phyloP scores from a whole-genome alignment of 306 rosid species.

The Rubus parviflorus region DNA sequence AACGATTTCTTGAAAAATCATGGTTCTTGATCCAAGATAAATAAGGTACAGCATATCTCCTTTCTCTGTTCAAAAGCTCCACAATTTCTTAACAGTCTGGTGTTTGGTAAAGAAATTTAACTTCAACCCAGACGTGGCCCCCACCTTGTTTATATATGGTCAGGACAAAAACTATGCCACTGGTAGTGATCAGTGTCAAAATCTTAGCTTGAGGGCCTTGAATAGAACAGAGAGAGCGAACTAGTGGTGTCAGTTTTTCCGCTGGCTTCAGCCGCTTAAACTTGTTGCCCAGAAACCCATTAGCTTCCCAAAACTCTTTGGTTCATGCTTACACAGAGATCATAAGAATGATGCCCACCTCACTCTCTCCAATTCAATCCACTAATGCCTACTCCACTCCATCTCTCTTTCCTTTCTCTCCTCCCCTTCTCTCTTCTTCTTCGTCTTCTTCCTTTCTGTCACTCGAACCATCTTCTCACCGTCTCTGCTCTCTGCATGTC shows the following conservation, averaged over 20 bases:
- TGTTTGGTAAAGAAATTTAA: neutral
- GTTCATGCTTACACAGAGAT: neutral
- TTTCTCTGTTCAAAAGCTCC: neutral
- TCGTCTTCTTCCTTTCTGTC: constrained; percentile 30
- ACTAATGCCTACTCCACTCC: constrained; percentile 34
- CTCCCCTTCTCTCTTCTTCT: constrained; percentile 24
- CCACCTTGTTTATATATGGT: neutral
- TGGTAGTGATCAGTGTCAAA: neutral
- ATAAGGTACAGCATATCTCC: too few relatives aligned
- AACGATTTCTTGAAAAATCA: too few relatives aligned
- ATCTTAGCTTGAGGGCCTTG: neutral
- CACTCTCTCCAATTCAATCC: constrained; percentile 46
- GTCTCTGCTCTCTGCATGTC: constrained; percentile 42
- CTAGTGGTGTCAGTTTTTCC: constrained; percentile 25
- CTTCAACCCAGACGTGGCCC: neutral
- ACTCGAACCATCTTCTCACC: constrained; percentile 34
- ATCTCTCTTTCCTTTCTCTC: constrained; percentile 31
- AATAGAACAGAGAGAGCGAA: neutral
- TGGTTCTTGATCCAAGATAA: too few relatives aligned
- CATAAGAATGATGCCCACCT: constrained; percentile 46
- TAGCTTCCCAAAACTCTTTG: too few relatives aligned
- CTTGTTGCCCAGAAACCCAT: neutral
- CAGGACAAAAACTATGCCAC: constrained; percentile 7
- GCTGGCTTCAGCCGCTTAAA: constrained; percentile 33
- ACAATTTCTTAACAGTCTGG: neutral